Evolutionary conservation across 768 basidiomycete species (phyloP).

Genomic region (Macrolepiota fuliginosa): DNA sequence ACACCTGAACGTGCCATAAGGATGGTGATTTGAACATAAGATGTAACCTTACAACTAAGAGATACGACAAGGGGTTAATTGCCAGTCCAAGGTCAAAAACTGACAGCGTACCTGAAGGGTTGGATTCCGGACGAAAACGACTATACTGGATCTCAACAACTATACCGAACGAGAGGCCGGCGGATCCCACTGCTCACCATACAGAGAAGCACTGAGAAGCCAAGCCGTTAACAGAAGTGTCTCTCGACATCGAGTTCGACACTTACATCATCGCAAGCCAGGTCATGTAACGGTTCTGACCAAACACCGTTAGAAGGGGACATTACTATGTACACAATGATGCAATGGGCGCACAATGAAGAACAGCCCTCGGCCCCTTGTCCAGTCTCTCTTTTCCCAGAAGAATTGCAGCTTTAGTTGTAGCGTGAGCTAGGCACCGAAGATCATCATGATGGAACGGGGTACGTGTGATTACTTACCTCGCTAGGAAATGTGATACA

Average conservation of each 20-base stretch:
- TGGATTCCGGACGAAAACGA: conserved; percentile 10
- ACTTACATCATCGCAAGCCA: conserved; percentile 10
- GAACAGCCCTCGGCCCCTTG: conserved; percentile 5
- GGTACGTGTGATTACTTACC: not conserved
- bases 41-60: not conserved
- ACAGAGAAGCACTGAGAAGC: conserved; percentile 1
- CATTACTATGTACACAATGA: not conserved
- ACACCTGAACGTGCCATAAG: not conserved
- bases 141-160: not conserved
- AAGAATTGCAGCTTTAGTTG: not conserved
- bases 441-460: too few relatives aligned
- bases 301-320: not conserved
- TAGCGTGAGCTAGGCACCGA: not conserved
- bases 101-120: conserved; percentile 1
- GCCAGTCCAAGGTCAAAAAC: too few relatives aligned
- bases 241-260: not conserved
- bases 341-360: conserved; percentile 1
- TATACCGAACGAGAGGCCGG: not conserved
- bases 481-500: not conserved
- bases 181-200: not conserved
- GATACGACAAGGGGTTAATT: not conserved
- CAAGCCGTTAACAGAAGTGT: not conserved
- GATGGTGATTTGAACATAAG: not conserved
- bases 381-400: conserved; percentile 12
- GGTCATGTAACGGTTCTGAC: conserved; percentile 7